Conservation (phyloP, 192 early-diverging fungal species). For the Kappamyces sp. region DNA sequence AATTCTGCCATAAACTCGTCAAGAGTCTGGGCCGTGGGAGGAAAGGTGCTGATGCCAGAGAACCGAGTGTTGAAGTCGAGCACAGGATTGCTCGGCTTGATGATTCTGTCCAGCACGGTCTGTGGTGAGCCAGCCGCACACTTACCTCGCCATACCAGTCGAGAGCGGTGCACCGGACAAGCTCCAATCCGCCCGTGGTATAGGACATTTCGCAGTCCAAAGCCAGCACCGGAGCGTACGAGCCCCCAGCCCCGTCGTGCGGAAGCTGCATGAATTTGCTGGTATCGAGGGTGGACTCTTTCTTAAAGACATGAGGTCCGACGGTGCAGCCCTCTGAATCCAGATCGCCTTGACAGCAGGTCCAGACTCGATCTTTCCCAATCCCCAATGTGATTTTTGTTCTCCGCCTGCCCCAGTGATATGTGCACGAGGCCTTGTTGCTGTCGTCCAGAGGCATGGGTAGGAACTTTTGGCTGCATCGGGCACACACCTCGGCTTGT, state of each 20-base stretch:
- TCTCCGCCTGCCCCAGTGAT: not conserved
- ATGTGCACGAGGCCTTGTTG: not conserved
- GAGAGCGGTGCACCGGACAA: not conserved
- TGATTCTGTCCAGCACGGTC: not conserved
- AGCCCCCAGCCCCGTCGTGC: not conserved
- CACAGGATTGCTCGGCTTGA: not conserved
- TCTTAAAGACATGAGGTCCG: conserved; percentile 6
- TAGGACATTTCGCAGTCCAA: conserved; percentile 7
- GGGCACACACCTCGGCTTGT: no score
- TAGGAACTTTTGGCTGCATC: no score
- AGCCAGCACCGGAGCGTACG: not conserved
- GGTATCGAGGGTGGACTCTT: not conserved
- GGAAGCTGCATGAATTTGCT: not conserved
- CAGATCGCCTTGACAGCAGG: not conserved
- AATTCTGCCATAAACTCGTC: not conserved
- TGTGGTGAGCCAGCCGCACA: no score
- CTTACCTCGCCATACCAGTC: not conserved
- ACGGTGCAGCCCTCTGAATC: not conserved
- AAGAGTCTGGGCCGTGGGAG: not conserved
- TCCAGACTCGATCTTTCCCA: not conserved
- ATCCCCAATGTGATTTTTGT: not conserved
- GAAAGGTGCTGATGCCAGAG: not conserved
- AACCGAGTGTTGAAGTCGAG: not conserved
- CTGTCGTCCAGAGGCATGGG: not conserved
- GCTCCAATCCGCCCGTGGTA: not conserved